These are phyloP conservation scores for Acer saccharum DNA, from an alignment of 345 rosid species.

Conservation along the genomic window DNA sequence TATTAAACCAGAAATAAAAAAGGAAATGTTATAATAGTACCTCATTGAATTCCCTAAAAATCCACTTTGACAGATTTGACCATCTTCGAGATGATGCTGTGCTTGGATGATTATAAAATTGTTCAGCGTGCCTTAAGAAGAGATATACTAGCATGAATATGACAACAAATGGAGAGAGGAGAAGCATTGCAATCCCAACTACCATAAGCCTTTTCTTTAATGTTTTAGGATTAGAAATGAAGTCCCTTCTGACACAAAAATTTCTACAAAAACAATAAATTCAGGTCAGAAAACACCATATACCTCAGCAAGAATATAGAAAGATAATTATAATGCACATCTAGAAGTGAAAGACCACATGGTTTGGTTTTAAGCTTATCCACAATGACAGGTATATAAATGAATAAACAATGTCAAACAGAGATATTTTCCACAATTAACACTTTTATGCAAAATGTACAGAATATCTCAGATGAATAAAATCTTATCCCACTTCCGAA, in stretches of 20 bases:
- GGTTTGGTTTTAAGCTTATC: neutral
- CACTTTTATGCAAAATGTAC: neutral
- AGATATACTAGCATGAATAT: slow-evolving; percentile 96
- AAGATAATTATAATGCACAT: slow-evolving; percentile 16
- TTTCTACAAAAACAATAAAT: slow-evolving; percentile 60
- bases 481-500: neutral
- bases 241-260: slow-evolving; percentile 85
- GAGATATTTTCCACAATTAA: neutral
- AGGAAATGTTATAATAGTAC: slow-evolving; percentile 34
- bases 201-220: slow-evolving; percentile 83
- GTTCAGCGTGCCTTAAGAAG: slow-evolving; percentile 96
- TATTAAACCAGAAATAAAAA: neutral
- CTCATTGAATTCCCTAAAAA: slow-evolving; percentile 97
- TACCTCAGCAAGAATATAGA: neutral
- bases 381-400: neutral
- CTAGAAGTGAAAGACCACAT: neutral
- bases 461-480: neutral
- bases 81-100: slow-evolving; percentile 97
- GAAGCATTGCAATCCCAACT: slow-evolving; percentile 86
- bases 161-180: slow-evolving; percentile 93
- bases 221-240: slow-evolving; percentile 75
- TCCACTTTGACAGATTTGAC: slow-evolving; percentile 98
- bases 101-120: slow-evolving; percentile 95
- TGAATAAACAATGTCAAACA: neutral
- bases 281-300: slow-evolving; percentile 35